Evolutionary conservation across 2,329 filamentous ascomycete genomes (phyloP).

Genomic region (Chaetothyriales sp.): DNA sequence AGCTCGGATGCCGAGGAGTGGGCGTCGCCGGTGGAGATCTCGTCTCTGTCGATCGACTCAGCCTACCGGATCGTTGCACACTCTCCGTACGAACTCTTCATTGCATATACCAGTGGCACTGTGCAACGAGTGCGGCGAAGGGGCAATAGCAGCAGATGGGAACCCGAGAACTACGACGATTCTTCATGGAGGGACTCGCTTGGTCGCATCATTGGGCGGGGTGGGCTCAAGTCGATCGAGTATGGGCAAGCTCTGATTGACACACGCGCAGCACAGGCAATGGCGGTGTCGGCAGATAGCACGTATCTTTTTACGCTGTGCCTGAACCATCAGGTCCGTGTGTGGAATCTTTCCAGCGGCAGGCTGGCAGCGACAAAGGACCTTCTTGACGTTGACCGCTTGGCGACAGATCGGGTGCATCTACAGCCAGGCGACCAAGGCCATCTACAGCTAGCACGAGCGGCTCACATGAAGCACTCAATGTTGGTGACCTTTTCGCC

Average conservation of each 20-base stretch:
- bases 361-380: conserved; percentile 65
- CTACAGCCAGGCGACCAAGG: conserved; percentile 68
- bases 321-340: conserved; percentile 73
- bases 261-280: conserved; percentile 30
- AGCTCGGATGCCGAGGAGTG: conserved; percentile 65
- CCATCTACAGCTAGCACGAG: conserved; percentile 43
- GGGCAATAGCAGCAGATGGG: conserved; percentile 36
- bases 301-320: conserved; percentile 61
- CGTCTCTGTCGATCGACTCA: conserved; percentile 55
- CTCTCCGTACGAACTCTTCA: conserved; percentile 58
- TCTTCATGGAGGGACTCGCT: conserved; percentile 36
- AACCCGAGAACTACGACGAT: conserved; percentile 35
- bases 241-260: conserved; percentile 31
- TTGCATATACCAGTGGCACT: conserved; percentile 44
- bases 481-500: conserved; percentile 72
- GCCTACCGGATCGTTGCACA: conserved; percentile 67
- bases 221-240: conserved; percentile 29
- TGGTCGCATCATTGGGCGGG: conserved; percentile 33
- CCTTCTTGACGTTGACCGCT: conserved; percentile 53
- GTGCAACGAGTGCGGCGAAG: conserved; percentile 55
- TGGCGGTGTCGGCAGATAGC: conserved; percentile 33
- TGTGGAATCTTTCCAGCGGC: conserved; percentile 79
- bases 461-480: conserved; percentile 6
- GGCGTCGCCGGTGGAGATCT: conserved; percentile 50
- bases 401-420: conserved; percentile 58